These are phyloP conservation scores for Sphaerobolus stellatus DNA, from an alignment of 1,284 basidiomycete species.

Conservation along the genomic window DNA sequence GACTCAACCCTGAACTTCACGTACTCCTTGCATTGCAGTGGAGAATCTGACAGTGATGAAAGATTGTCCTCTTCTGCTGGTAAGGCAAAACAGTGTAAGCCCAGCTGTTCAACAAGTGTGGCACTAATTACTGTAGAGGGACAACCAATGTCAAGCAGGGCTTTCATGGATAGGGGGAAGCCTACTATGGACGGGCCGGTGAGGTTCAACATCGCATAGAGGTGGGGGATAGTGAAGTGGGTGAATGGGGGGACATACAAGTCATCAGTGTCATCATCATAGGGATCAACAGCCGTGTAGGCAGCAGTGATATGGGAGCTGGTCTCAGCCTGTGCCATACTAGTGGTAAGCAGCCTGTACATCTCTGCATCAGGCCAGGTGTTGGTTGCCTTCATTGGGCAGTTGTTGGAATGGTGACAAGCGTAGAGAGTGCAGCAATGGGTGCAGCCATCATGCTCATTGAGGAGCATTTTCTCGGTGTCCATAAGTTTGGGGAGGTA, in stretches of 20 bases:
- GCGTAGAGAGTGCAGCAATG: no score
- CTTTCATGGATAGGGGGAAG: not conserved
- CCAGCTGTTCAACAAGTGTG: not conserved
- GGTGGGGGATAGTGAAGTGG: no score
- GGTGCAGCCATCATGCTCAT: no score
- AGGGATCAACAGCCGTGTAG: not conserved
- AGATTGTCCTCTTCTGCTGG: no score
- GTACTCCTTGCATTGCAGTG: not conserved
- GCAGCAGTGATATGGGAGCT: not conserved
- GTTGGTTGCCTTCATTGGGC: not conserved
- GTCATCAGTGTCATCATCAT: not conserved
- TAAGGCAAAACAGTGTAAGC: not conserved
- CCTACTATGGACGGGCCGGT: not conserved
- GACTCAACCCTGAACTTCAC: no score
- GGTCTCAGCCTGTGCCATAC: not conserved
- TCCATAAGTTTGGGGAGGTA: no score
- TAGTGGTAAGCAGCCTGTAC: not conserved
- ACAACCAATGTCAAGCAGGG: not conserved
- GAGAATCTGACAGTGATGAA: no score
- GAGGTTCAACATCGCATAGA: not conserved
- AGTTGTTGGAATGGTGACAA: no score
- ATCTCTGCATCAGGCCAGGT: not conserved
- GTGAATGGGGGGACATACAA: no score
- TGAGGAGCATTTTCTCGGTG: no score
- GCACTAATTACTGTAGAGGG: no score